Percentiles rank a stretch among this genome's conserved stretches.
Evolutionary conservation across 2,329 filamentous ascomycete species (phyloP).

Genomic region (Cladorrhinum sp.): DNA sequence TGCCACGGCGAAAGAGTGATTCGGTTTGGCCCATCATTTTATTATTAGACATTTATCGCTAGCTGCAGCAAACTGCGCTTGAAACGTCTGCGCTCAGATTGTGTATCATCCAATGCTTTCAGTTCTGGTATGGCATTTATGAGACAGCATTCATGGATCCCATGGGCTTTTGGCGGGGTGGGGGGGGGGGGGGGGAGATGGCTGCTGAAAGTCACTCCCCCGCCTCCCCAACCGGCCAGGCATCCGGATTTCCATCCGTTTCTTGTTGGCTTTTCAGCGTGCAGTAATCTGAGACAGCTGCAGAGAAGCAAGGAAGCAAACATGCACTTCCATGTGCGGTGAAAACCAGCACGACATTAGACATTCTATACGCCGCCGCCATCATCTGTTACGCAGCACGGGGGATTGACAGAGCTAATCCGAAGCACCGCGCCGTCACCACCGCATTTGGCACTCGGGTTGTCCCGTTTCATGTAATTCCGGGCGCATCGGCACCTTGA

Average conservation of each 20-base stretch:
- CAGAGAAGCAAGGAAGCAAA: neutral
- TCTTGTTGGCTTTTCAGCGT: neutral
- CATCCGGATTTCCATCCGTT: neutral
- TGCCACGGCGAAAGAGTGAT: neutral
- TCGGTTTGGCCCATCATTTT: neutral
- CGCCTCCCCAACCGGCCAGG: neutral
- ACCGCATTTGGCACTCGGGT: conserved; percentile 4
- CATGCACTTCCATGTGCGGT: neutral
- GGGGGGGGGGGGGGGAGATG: neutral
- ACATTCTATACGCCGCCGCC: neutral
- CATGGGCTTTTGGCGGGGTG: neutral
- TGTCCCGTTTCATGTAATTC: conserved; percentile 14
- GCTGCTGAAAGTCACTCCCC: neutral
- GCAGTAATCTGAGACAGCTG: neutral
- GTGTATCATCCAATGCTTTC: neutral
- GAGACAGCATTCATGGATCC: neutral
- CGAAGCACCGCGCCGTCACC: conserved; percentile 6
- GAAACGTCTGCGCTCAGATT: neutral
- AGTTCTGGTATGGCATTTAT: neutral
- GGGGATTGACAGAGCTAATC: neutral
- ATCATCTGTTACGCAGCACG: neutral
- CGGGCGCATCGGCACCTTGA: conserved; percentile 7
- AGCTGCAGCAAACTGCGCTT: neutral
- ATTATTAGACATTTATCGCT: too few species aligned
- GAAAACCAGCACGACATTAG: neutral